Base-by-base conservation (phyloP, 2,329 filamentous ascomycete genomes). In the Colletotrichum shisoi region DNA sequence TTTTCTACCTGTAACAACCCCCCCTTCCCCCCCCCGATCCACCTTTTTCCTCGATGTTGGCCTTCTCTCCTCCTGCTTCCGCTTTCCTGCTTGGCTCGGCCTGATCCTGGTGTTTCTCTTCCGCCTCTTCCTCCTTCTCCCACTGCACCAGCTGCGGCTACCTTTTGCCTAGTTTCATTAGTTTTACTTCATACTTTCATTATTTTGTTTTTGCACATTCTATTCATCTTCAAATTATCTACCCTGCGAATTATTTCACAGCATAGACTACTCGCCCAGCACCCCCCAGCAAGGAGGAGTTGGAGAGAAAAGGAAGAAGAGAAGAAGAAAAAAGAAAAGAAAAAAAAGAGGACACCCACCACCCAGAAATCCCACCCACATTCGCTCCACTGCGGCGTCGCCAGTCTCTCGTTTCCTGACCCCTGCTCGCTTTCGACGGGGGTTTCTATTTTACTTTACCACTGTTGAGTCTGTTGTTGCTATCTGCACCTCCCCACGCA, bases 311-410 rank as follows among this genome's bases (percentile, higher is more conserved):
- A 27, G 24, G 24, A 27, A 27, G 24, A 27, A 27, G 24, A 27
- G 5, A 4, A 27, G 24, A 27, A 27, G 24, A 27, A 24, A 24
- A 27, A 5, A 27, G n/a, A 39, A 53, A 40, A 48, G 12, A 49
- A 19, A 3, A 42, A 27, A 34, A 31, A 46, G 21, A 57, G 5
- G 12, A 45, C 11, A 21, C 34, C 9, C 53, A 63, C 37, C 42
- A 63, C 51, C 52, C 53, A 61, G 27, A 48, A 63, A 27, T 27
- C 4, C 52, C 45, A 57, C 37, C 61, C 24, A 52, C 44, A 63
- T 63, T 63, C 64, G 60, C 52, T 63, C 53, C 46, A 52, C 63
- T 63, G 63, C 60, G 58, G 59, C n/a, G 15, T 27, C 52, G 24
- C 60, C n/a, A 62, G 13, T 59, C 64, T 54, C 60, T 67, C 61